Conservation (phyloP, 768 basidiomycete species). For the Tricholoma flavovirens region DNA sequence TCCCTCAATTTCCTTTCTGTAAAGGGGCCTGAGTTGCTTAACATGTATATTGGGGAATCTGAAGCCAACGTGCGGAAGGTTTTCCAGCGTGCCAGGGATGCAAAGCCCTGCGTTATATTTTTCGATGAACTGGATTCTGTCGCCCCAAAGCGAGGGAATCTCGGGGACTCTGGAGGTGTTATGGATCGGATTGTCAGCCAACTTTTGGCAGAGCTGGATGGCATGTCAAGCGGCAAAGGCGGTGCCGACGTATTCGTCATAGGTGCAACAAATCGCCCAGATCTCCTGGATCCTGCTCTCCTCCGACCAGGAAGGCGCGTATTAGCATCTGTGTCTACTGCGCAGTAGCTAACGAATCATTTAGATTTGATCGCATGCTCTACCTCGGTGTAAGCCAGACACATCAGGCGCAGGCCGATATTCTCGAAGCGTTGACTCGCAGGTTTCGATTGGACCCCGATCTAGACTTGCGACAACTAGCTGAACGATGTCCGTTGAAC, state of each 20-base stretch:
- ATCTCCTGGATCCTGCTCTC: constrained; percentile 84
- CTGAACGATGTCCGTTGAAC: constrained; percentile 79
- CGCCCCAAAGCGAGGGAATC: constrained; percentile 90
- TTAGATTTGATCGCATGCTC: constrained; percentile 92
- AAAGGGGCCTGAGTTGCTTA: constrained; percentile 91
- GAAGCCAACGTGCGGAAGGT: constrained; percentile 95
- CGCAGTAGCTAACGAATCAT: constrained; percentile 2
- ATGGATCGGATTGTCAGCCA: constrained; percentile 99
- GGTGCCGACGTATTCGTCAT: constrained; percentile 84
- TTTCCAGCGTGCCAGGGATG: constrained; percentile 88
- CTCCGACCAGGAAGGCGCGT: constrained; percentile 80
- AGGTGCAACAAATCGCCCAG: constrained; percentile 93
- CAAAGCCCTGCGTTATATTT: constrained; percentile 91
- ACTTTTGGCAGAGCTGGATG: constrained; percentile 89
- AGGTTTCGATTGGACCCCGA: constrained; percentile 80
- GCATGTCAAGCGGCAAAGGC: constrained; percentile 63
- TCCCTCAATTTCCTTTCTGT: constrained; percentile 96
- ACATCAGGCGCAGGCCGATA: constrained; percentile 78
- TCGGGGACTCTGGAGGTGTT: constrained; percentile 94
- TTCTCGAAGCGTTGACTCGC: constrained; percentile 84
- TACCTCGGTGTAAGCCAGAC: constrained; percentile 91
- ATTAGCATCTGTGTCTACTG: background rate
- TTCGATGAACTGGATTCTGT: constrained; percentile 96
- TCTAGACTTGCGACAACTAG: constrained; percentile 58
- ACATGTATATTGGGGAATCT: constrained; percentile 98